phyloP scores from a whole-genome alignment of 306 rosid species.

The Gastrolobium bilobum region DNA sequence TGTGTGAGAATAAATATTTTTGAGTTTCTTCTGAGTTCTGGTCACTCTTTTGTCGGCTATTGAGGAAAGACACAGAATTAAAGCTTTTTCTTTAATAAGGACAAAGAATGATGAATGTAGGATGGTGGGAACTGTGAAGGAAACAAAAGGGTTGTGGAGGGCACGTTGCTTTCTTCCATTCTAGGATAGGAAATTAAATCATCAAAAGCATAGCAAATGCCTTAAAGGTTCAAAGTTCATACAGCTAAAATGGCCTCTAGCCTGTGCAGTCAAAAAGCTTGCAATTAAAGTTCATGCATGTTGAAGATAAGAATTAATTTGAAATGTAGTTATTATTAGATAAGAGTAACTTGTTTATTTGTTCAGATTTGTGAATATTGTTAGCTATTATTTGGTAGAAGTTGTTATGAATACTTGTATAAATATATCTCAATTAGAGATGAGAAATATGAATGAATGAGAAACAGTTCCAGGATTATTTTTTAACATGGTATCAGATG shows the following conservation, averaged over 20 bases:
- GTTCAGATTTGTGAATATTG: no score
- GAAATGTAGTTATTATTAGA: no score
- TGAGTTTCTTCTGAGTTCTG: background rate
- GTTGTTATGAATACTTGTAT: no score
- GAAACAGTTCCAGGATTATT: no score
- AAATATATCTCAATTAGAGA: no score
- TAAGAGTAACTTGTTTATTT: no score
- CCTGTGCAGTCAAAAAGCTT: background rate
- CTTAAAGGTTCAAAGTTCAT: background rate
- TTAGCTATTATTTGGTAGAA: no score
- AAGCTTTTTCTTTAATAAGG: background rate
- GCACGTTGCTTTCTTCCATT: background rate
- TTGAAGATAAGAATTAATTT: no score
- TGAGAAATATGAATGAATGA: no score
- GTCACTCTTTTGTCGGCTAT: background rate
- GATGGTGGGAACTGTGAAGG: background rate
- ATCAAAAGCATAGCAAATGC: no score
- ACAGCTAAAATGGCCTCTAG: background rate
- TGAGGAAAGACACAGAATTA: background rate
- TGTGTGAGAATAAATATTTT: slow-evolving; percentile 14
- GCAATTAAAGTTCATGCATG: background rate
- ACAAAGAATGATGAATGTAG: background rate
- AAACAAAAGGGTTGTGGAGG: slow-evolving; percentile 5
- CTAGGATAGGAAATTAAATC: background rate
- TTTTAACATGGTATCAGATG: no score